A percentile compares a stretch with the other conserved stretches of the same genome.
These are phyloP conservation scores for Coemansia sp. DNA, from an alignment of 192 early-diverging fungal genomes.

Conservation along the genomic window DNA sequence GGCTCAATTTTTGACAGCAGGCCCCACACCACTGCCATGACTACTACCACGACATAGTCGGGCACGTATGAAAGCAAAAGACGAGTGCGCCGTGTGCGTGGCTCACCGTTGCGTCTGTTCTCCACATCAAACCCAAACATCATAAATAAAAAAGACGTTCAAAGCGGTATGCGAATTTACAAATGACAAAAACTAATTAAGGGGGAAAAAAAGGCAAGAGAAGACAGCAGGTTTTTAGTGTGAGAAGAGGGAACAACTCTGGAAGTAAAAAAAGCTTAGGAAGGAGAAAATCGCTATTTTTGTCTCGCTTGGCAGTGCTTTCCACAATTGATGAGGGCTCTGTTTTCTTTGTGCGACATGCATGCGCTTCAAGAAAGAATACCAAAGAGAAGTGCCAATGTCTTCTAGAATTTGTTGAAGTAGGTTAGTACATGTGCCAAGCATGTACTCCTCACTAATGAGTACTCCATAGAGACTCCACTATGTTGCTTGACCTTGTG, in stretches of 20 bases:
- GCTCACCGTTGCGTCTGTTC: constrained; percentile 25
- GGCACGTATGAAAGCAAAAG: constrained; percentile 49
- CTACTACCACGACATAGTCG: constrained; percentile 59
- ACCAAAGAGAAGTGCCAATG: no score
- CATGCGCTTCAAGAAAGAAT: no score
- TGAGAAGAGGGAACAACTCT: background rate
- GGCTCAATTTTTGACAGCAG: constrained; percentile 58
- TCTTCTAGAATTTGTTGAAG: no score
- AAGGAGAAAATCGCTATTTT: background rate
- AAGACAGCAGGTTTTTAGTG: background rate
- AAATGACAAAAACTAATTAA: background rate
- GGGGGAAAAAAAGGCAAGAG: background rate
- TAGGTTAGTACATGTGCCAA: no score
- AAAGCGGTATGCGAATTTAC: background rate
- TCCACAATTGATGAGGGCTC: no score
- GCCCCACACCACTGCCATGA: constrained; percentile 59
- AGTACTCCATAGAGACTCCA: no score
- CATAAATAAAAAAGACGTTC: background rate
- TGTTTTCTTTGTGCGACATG: no score
- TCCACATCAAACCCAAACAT: constrained; percentile 18
- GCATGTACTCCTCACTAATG: no score
- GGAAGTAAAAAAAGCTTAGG: background rate
- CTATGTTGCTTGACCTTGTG: no score
- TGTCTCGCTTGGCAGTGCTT: background rate
- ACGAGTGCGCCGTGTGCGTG: constrained; percentile 35